These are phyloP conservation scores for Trypanosoma brucei DNA, from an alignment of 208 protist species.

Conservation along the genomic window DNA sequence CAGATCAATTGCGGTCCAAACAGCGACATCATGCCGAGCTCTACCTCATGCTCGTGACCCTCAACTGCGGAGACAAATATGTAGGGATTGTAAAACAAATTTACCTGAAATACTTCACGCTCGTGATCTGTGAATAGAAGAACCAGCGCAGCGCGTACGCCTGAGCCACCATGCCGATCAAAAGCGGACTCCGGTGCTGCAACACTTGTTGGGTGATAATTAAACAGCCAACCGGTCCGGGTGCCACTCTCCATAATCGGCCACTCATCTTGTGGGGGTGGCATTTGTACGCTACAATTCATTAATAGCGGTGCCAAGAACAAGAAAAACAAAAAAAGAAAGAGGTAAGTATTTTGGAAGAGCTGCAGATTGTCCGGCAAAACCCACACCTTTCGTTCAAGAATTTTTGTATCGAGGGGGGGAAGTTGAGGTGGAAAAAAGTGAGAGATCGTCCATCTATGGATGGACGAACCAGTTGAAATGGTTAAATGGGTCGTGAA, in stretches of 20 bases:
- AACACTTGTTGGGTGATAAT: conserved; percentile 80
- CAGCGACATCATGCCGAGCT: conserved; percentile 87
- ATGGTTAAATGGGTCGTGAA: no score
- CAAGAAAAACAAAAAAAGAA: not conserved
- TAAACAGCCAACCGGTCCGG: conserved; percentile 85
- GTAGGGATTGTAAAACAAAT: conserved; percentile 78
- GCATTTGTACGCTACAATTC: conserved; percentile 5
- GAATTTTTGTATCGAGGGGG: no score
- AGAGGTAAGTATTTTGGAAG: not conserved
- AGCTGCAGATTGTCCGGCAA: no score
- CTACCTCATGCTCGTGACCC: conserved; percentile 92
- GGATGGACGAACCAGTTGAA: no score
- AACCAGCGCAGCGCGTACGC: conserved; percentile 46
- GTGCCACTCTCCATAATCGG: conserved; percentile 59
- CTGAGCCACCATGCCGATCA: conserved; percentile 18
- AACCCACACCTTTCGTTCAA: no score
- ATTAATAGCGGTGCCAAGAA: not conserved
- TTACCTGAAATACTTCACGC: conserved; percentile 72
- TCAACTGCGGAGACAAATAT: conserved; percentile 69
- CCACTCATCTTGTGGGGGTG: conserved; percentile 16
- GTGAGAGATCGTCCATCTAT: no score
- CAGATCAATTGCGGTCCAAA: conserved; percentile 87
- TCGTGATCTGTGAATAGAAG: conserved; percentile 82
- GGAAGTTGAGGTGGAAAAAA: no score
- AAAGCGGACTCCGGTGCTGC: conserved; percentile 18